Percentiles rank a stretch among this genome's conserved stretches.
These are phyloP conservation scores for Cystobasidium ongulense DNA, from an alignment of 768 basidiomycete genomes.

Conservation along the genomic window DNA sequence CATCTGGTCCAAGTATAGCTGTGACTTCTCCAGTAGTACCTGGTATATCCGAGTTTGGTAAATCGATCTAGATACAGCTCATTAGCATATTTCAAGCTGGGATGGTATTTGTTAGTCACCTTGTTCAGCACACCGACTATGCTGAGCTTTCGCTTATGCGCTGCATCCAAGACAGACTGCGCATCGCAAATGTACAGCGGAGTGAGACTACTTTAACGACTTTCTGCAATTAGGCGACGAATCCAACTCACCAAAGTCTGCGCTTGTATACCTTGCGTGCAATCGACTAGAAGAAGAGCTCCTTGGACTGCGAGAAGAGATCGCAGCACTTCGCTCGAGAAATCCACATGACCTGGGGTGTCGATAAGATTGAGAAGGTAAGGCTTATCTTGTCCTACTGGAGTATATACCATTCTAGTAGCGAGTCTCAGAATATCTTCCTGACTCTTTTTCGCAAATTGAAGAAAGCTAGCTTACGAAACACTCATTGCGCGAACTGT, in stretches of 20 bases:
- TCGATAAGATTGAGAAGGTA: conserved; percentile 91
- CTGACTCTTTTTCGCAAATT: not conserved
- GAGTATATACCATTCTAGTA: conserved; percentile 66
- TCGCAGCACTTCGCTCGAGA: conserved; percentile 90
- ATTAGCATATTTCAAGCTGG: not conserved
- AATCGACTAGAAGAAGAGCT: conserved; percentile 74
- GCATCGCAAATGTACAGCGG: not conserved
- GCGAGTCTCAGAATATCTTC: not conserved
- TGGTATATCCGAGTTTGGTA: conserved; percentile 54
- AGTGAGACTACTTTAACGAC: conserved; percentile 52
- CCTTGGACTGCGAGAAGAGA: conserved; percentile 90
- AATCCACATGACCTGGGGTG: conserved; percentile 90
- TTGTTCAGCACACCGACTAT: conserved; percentile 87
- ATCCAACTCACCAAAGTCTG: conserved; percentile 63
- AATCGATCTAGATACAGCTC: conserved; percentile 60
- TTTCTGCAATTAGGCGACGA: no score
- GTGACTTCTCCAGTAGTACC: conserved; percentile 73
- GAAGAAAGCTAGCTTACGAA: conserved; percentile 50
- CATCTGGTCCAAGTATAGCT: conserved; percentile 66
- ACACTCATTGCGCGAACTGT: conserved; percentile 97
- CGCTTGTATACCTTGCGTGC: conserved; percentile 69
- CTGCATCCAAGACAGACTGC: conserved; percentile 30
- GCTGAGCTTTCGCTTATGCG: conserved; percentile 33
- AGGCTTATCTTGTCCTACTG: conserved; percentile 48
- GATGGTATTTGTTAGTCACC: not conserved